Evolutionary conservation across 495 filamentous ascomycete species (phyloP), one percentile per base, ranked within the genome.

Genomic region (Aspergillus mulundensis): DNA sequence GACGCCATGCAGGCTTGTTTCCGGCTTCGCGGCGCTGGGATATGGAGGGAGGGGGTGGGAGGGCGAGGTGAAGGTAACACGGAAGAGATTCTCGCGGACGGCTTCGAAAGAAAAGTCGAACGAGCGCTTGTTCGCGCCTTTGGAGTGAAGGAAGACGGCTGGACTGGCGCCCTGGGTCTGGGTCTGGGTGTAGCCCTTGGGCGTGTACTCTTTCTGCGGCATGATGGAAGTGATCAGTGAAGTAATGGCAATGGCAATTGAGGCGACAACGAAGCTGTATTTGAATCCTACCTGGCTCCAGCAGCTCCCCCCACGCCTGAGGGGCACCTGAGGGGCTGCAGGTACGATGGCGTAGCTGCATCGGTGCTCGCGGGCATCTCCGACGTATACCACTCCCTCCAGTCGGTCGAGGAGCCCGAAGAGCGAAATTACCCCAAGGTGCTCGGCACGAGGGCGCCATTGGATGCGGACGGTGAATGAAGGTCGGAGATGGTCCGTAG

Each of bases 11-110:
- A 75, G 59, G 46, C 70, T 59, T 30, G 67, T 66, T 21, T 70
- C 61, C 10, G 79, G 83, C 36, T 73, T 75, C 21, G 60, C 67
- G 16, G 83, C 75, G 53, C 80, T 85, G 19, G 84, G 84, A 67
- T 80, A 79, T 6, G 82, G 83, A 36, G 85, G 81, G 18, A 85
- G 61, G 19, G 77, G 78, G 61, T 86, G 83, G 14, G 74, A 64
- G 32, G 67, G 53, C 7, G 84, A 84, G 23, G 81, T 76, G 66
- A 88, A 88, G 8, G 80, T 83, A 32, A 84, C 85, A 18, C 85
- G 76, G 66, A 87, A 88, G 3, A 88, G 67, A 44, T 84, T 82
- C 15, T 78, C 71, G 20, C 79, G 77, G 34, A 87, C 24, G 5
- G 77, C 74, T 61, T 86, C 78, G 62, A 88, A 85, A 10, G 70